phyloP scores from a whole-genome alignment of 75 land plant genomes.

The Chamaecyparis obtusa region DNA sequence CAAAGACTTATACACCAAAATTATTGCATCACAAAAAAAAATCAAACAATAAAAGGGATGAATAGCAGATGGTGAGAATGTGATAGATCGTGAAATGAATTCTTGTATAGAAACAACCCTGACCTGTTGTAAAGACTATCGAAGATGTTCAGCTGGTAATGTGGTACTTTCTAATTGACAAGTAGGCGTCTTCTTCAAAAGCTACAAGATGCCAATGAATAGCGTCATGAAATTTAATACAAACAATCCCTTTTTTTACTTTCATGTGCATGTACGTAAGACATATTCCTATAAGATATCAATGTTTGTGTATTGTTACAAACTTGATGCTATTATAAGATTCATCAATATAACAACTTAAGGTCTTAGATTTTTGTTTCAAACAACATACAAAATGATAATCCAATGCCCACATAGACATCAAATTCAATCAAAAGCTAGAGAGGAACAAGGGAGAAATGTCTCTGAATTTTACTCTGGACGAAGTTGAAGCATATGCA shows the following conservation, averaged over 20 bases:
- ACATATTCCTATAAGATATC: not conserved
- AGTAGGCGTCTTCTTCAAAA: constrained; percentile 79
- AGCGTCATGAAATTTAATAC: constrained; percentile 3
- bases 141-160: constrained; percentile 83
- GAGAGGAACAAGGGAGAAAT: not conserved
- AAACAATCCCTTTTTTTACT: not conserved
- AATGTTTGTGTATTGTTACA: not conserved
- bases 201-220: constrained; percentile 43
- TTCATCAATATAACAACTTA: not conserved
- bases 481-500: not conserved
- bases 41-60: not conserved
- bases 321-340: not conserved
- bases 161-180: constrained; percentile 79
- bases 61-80: not conserved
- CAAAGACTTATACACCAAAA: not conserved
- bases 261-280: not conserved
- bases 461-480: not conserved
- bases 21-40: not conserved
- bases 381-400: not conserved
- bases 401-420: not conserved
- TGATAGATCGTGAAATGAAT: not conserved
- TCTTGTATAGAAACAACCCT: not conserved
- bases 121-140: constrained; percentile 83
- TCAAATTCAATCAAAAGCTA: not conserved
- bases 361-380: not conserved